Conservation (phyloP, 1,139 yeast genomes). For the Debaryomycetaceae sp. region DNA sequence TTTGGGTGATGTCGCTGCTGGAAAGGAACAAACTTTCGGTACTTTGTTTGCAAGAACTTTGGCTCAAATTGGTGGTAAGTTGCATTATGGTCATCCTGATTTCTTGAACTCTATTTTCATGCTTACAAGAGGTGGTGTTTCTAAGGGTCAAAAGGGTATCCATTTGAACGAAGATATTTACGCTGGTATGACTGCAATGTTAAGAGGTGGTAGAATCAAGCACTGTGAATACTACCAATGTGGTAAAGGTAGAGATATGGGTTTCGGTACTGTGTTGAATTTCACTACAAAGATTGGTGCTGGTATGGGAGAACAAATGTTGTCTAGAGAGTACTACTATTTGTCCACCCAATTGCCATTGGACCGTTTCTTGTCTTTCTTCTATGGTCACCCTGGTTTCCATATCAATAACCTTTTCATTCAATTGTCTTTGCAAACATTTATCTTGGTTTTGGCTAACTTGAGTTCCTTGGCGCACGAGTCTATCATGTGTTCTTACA, state of each 20-base stretch:
- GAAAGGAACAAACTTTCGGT: constrained; percentile 99
- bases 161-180: constrained; percentile 99
- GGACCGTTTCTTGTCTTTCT: constrained; percentile 95
- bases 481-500: constrained; percentile 78
- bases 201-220: constrained; percentile 98
- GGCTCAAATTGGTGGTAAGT: constrained; percentile 98
- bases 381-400: constrained; percentile 99
- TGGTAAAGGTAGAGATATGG: constrained; percentile 99
- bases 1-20: constrained; percentile 99
- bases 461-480: constrained; percentile 90
- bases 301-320: constrained; percentile 99
- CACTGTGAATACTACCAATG: constrained; percentile 99
- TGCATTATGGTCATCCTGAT: constrained; percentile 99
- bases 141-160: constrained; percentile 97
- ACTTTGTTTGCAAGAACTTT: constrained; percentile 95
- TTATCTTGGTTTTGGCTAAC: constrained; percentile 88
- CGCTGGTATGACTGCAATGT: constrained; percentile 97
- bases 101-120: constrained; percentile 89
- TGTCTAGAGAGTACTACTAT: constrained; percentile 96
- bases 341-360: constrained; percentile 95
- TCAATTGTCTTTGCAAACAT: constrained; percentile 89
- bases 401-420: constrained; percentile 95
- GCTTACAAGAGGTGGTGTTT: constrained; percentile 99
- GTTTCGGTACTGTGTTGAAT: constrained; percentile 96
- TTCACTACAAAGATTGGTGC: constrained; percentile 99